Base-by-base conservation (phyloP, 108 stramenopile species). In the Cylindrotheca closterium region DNA sequence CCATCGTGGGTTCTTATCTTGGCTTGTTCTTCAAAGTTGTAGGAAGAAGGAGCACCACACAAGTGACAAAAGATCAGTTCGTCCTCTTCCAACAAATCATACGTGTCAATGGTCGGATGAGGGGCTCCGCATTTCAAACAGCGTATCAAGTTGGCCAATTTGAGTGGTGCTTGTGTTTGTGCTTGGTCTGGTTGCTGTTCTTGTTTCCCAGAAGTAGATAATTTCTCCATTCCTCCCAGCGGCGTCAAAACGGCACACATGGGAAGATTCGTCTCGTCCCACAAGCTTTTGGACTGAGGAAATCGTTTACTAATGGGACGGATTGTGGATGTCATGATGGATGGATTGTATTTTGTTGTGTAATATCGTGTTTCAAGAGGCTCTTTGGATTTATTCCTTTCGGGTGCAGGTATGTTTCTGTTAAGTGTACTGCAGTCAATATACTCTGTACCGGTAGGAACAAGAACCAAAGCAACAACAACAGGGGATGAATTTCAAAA, bases 71-170 rank as follows among this genome's bases (percentile, higher is more conserved):
- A 22, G 21, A 83, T 22, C 26, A 37, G 3, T 4, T 37, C 7
- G 17, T 31, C 34, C 21, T 58, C 32, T 15, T 29, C 8, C 3
- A 25, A 29, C 8, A 53, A 56, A 67, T 61, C 64, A 59, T 79
- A 72, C 27, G 79, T 79, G 3, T 58, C 53, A 22, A 22, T 42
- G 21, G 63, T 70, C 17, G 77, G 70, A 68, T 83, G 82, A 31
- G 82, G 82, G n/a, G 82, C 82, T 25, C 82, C 82, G 61, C 82
- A 83, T 8, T 60, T 31, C 34, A 75, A 34, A 54, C 82, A 83
- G 37, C 37, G 37, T 7, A 42, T 7, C 37, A 42, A 42, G 15
- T 42, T 15, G 15, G 10, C 7, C 37, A 42, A 42, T 42, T 15
- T 42, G 10, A 42, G 15, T 7, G 10, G 10, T 10, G 15, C 10